Evolutionary conservation across 129 eudicot genomes (phyloP), one percentile per base, ranked within the genome.

Genomic region (Saussurea involucrata): DNA sequence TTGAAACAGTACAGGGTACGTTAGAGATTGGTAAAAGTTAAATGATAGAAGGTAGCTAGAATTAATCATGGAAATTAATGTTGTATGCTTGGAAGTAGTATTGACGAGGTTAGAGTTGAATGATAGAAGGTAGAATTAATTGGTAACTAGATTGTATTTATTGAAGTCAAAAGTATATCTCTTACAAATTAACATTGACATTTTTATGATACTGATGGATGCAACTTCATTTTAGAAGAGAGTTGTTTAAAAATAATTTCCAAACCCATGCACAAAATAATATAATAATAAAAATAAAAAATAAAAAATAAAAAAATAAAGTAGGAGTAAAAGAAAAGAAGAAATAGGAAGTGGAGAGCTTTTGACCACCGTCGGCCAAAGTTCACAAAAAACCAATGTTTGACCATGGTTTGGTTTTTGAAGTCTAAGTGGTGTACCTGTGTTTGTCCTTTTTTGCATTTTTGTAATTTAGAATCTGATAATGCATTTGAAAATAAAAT

Each of bases 1-100:
- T 74, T 72, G 27, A 78, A 80, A 63, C 88, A 83, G 76, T 85
- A 87, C 65, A 66, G 29, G 29, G 9, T 10, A 36, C 8, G 10
- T 0, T 6, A 36, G 49, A 10, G 2, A 10, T 9, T 40, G 44
- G 44, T 33, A 33, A 4, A 33, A 33, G 6, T 34, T 7, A 34
- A 7, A 36, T 8, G 42, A 36, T 34, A 34, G 2, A 37, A 27
- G 34, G 6, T 32, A 8, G 12, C 12, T 40, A 10, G 49, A 40
- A 10, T 40, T 40, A 40, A 6, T 34, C 1, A 31, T 31, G 34
- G 34, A 34, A 40, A n/a, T n/a, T n/a, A n/a, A 9, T 40, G 49
- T 10, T 40, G 49, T 27, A 27, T 27, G 29, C 49, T 40, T 40
- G 49, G 4, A 37, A 37, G 8, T 34, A 34, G 1, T 34, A 34